phyloP scores from a whole-genome alignment of 306 rosid genomes.

The Begonia loranthoides region DNA sequence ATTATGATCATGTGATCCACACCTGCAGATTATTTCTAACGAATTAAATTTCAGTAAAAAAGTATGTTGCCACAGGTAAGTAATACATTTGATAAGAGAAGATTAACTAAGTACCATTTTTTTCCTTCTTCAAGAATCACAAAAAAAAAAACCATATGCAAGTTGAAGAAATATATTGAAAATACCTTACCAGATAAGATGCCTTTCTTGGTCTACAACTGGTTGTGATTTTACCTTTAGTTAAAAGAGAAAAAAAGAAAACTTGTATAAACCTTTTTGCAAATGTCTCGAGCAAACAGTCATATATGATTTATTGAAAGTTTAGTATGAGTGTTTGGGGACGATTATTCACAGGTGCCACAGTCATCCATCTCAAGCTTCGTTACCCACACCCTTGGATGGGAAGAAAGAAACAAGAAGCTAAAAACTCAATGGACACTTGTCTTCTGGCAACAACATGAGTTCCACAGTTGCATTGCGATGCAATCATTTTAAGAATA shows the following conservation, averaged over 20 bases:
- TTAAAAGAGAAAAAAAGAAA: conserved; percentile 9
- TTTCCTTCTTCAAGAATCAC: not conserved
- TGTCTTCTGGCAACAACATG: no score
- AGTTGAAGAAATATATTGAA: not conserved
- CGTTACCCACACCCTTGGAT: no score
- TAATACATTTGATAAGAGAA: not conserved
- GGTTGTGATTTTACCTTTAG: conserved; percentile 90
- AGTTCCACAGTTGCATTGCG: no score
- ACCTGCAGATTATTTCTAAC: conserved; percentile 37
- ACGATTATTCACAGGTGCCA: not conserved
- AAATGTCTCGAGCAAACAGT: no score
- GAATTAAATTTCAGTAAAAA: not conserved
- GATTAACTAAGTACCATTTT: not conserved
- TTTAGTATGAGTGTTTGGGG: no score
- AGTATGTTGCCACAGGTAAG: not conserved
- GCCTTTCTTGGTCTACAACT: conserved; percentile 42
- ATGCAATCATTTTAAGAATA: no score
- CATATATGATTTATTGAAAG: no score
- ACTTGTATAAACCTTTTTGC: not conserved
- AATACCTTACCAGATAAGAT: conserved; percentile 45
- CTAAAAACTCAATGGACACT: no score
- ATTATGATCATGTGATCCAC: conserved; percentile 87
- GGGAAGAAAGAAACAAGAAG: not conserved
- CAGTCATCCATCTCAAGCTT: not conserved
- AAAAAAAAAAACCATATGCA: not conserved